These are phyloP conservation scores for Globisporangium echinulatum DNA, from an alignment of 352 stramenopile species.

Conservation along the genomic window DNA sequence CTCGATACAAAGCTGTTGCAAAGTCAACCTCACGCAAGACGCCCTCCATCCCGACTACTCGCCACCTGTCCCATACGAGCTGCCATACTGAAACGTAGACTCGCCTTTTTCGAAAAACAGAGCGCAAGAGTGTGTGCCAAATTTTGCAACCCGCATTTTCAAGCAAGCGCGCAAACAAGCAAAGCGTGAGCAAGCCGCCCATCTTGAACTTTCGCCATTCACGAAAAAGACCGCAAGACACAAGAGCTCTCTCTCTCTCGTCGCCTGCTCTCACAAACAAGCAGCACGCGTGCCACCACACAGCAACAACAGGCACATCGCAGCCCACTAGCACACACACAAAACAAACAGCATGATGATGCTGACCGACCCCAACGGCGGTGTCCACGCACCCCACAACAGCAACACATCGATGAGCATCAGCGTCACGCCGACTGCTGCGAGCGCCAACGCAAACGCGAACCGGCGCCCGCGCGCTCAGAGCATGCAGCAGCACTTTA, in stretches of 20 bases:
- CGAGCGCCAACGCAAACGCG: constrained; percentile 5
- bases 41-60: not conserved
- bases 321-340: not conserved
- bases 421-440: constrained; percentile 10
- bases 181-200: too few species aligned
- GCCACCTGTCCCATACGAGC: not conserved
- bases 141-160: not conserved
- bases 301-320: not conserved
- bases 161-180: too few species aligned
- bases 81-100: not conserved
- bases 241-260: not conserved
- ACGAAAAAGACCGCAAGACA: constrained; percentile 5
- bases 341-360: constrained; percentile 13
- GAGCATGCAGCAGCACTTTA: constrained; percentile 41
- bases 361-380: not conserved
- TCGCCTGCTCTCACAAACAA: constrained; percentile 2
- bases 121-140: not conserved
- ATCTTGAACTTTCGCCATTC: constrained; percentile 1
- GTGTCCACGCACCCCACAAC: not conserved
- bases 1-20: not conserved
- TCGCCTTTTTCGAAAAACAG: not conserved
- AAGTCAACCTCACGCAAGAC: not conserved
- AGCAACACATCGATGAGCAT: not conserved
- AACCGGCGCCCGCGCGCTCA: constrained; percentile 38
- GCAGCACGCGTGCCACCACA: not conserved